A percentile compares a stretch with the other conserved stretches of the same genome.
Evolutionary conservation across 257 asterid genomes (phyloP).

Genomic region (Knoxia roxburghii): DNA sequence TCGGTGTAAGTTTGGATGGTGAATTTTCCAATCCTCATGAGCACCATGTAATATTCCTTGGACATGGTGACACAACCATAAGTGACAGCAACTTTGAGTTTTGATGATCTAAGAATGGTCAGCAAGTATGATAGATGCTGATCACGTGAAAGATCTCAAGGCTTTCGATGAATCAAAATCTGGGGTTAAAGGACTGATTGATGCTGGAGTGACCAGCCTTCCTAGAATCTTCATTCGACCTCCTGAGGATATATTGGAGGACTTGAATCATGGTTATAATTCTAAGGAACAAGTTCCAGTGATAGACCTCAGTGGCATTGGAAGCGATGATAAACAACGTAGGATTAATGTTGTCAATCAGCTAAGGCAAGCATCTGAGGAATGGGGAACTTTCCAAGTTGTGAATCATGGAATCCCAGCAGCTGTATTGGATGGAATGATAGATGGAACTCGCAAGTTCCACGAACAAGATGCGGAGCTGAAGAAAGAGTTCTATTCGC

Average conservation of each 20-base stretch:
- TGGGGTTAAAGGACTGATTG: constrained; percentile 29
- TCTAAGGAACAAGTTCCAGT: constrained; percentile 35
- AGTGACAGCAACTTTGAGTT: background rate
- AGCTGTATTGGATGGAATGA: constrained; percentile 41
- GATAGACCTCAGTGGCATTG: constrained; percentile 33
- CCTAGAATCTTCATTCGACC: constrained; percentile 27
- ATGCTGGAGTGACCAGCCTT: constrained; percentile 18
- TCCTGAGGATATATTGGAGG: constrained; percentile 33
- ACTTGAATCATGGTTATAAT: constrained; percentile 5
- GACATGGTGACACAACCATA: background rate
- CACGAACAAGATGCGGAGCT: constrained; percentile 49
- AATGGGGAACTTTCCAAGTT: constrained; percentile 56
- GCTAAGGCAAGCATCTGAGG: constrained; percentile 38
- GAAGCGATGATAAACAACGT: constrained; percentile 14
- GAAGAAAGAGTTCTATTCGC: constrained; percentile 34
- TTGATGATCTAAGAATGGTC: constrained; percentile 3
- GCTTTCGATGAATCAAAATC: constrained; percentile 21
- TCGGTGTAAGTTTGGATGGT: no score
- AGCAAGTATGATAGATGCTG: background rate
- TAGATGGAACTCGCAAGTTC: constrained; percentile 41
- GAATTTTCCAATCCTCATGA: no score
- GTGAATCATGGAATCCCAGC: constrained; percentile 53
- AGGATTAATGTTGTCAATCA: constrained; percentile 16
- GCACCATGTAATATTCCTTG: no score
- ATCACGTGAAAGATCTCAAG: constrained; percentile 18